A percentile compares a stretch with the other conserved stretches of the same genome.
phyloP scores from a whole-genome alignment of 345 rosid genomes.

The Schrenkiella parvula region DNA sequence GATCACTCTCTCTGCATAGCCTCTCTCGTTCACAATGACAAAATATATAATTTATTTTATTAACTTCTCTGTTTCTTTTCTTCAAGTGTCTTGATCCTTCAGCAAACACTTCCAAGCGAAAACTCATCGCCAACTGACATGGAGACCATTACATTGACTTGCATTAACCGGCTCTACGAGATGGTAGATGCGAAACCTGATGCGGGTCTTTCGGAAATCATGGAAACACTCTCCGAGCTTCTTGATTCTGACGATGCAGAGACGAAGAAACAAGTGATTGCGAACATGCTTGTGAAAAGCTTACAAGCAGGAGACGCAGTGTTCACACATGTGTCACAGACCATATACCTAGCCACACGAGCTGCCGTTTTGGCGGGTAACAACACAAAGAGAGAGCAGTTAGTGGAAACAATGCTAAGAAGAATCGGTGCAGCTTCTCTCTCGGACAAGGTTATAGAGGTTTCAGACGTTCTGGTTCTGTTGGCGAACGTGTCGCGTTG shows the following conservation, averaged over 20 bases:
- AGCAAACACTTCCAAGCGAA: constrained; percentile 66
- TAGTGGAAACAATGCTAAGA: constrained; percentile 52
- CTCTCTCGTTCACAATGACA: background rate
- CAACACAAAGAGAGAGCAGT: constrained; percentile 43
- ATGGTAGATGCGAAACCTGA: constrained; percentile 44
- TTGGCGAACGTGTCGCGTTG: constrained; percentile 55
- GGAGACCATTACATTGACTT: constrained; percentile 49
- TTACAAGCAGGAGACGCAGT: constrained; percentile 86
- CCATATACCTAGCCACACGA: constrained; percentile 63
- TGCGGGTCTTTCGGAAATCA: constrained; percentile 34
- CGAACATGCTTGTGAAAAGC: constrained; percentile 41
- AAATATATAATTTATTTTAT: background rate
- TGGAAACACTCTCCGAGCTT: constrained; percentile 31
- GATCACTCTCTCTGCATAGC: background rate
- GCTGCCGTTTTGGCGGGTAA: constrained; percentile 70
- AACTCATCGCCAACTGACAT: constrained; percentile 43
- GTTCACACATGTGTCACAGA: constrained; percentile 61
- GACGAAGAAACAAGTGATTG: constrained; percentile 44
- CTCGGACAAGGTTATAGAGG: constrained; percentile 55
- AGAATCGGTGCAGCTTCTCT: constrained; percentile 59
- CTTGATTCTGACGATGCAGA: constrained; percentile 40
- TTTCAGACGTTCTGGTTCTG: constrained; percentile 52
- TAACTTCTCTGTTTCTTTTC: background rate
- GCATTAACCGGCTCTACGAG: constrained; percentile 38
- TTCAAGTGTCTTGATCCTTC: constrained; percentile 73